A percentile compares a stretch with the other conserved stretches of the same genome.
Conservation (phyloP, 768 basidiomycete species). For the Hirschioporus abietinus region DNA sequence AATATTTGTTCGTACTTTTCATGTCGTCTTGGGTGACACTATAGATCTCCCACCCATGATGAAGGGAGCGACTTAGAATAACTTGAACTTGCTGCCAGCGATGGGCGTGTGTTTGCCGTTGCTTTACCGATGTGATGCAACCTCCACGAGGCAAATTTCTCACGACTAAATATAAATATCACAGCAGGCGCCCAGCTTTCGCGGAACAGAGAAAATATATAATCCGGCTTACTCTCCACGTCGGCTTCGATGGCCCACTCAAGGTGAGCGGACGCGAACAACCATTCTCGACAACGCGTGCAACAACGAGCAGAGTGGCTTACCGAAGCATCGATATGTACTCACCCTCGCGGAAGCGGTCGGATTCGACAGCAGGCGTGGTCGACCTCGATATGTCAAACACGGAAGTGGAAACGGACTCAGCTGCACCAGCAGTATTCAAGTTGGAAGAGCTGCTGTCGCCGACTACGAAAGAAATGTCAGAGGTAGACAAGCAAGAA, state of each 20-base stretch:
- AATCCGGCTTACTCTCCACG: background rate
- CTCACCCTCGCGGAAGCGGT: background rate
- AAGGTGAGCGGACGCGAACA: background rate
- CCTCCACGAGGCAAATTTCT: too few species aligned
- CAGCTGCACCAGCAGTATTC: constrained; percentile 5
- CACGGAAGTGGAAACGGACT: background rate
- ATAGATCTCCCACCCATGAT: too few species aligned
- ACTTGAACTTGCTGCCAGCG: too few species aligned
- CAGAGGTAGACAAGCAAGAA: constrained; percentile 63
- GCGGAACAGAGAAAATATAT: background rate
- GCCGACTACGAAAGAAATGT: constrained; percentile 29
- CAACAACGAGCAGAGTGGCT: background rate
- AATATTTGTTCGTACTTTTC: too few species aligned
- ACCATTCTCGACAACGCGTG: background rate
- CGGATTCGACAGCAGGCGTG: background rate
- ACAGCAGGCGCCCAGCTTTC: too few species aligned
- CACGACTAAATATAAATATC: too few species aligned
- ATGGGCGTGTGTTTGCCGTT: too few species aligned
- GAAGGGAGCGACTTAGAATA: too few species aligned
- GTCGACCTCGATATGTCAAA: background rate
- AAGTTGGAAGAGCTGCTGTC: constrained; percentile 28
- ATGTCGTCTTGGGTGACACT: too few species aligned
- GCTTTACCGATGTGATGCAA: too few species aligned
- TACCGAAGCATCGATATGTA: background rate
- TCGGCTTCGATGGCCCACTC: background rate